Evolutionary conservation across 352 stramenopile genomes (phyloP).

Genomic region (Elongisporangium anandrum): DNA sequence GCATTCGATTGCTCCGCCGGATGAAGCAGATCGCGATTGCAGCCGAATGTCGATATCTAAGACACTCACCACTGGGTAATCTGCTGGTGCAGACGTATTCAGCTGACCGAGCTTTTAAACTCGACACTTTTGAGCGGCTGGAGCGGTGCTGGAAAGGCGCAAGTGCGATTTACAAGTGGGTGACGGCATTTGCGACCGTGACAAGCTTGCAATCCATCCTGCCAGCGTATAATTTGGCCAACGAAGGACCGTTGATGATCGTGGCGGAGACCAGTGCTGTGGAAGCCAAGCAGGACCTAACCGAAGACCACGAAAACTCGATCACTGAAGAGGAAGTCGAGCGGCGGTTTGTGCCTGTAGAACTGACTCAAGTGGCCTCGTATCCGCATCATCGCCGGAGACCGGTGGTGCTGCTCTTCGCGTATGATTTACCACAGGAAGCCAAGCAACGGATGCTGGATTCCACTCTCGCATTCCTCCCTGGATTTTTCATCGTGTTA

Average conservation of each 20-base stretch:
- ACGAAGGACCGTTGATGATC: slow-evolving; percentile 31
- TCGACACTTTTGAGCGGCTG: slow-evolving; percentile 40
- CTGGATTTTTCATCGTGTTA: slow-evolving; percentile 69
- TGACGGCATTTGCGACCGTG: slow-evolving; percentile 38
- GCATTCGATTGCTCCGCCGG: slow-evolving; percentile 34
- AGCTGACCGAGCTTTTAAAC: slow-evolving; percentile 43
- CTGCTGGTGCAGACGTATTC: slow-evolving; percentile 40
- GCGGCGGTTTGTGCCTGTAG: slow-evolving; percentile 50
- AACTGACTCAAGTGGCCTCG: slow-evolving; percentile 27
- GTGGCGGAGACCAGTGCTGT: slow-evolving; percentile 19
- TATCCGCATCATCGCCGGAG: slow-evolving; percentile 38
- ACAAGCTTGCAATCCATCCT: slow-evolving; percentile 38
- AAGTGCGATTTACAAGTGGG: slow-evolving; percentile 52
- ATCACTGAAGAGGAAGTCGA: slow-evolving; percentile 30
- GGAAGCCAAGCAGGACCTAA: slow-evolving; percentile 33
- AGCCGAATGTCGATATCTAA: slow-evolving; percentile 29
- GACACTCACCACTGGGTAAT: slow-evolving; percentile 25
- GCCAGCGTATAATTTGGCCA: slow-evolving; percentile 4
- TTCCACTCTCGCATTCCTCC: slow-evolving; percentile 38
- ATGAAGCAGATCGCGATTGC: slow-evolving; percentile 50
- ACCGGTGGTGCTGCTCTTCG: slow-evolving; percentile 62
- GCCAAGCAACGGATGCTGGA: slow-evolving; percentile 33
- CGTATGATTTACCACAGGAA: slow-evolving; percentile 51
- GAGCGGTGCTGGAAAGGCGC: slow-evolving; percentile 45
- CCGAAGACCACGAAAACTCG: slow-evolving; percentile 25